Evolutionary conservation across 2,329 filamentous ascomycete species (phyloP), one percentile per base, ranked within the genome.

Genomic region (Dichotomopilus funicola): DNA sequence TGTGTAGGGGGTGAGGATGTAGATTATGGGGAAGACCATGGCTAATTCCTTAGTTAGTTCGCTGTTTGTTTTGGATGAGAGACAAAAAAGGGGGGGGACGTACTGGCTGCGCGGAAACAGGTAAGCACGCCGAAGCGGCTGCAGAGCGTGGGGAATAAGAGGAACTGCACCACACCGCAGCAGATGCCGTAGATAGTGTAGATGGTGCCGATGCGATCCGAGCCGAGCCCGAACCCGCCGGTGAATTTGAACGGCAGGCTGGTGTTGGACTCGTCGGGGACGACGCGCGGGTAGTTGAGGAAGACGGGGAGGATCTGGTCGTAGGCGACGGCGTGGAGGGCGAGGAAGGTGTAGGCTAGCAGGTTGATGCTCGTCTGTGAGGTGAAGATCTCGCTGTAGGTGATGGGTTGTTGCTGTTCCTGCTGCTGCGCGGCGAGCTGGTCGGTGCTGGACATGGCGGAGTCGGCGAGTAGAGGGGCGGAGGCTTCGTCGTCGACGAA

Each of bases 231-330:
- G 66, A 95, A 95, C 0, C 91, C 91, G 40, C 89, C 86, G 1
- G 80, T 78, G 66, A 96, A 96, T 65, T 88, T 87, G 65, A 96
- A 86, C 0, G 91, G 91, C 0, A 89, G 77, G 1, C 76, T 72
- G 0, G 77, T 81, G 64, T 82, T 82, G 55, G 81, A 78, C 47
- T 80, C 71, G 37, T 80, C 71, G 4, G 75, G 70, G 4, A 77
- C 66, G 63, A 84, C 77, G 1, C 71, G 71, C 0, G 87, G 86
- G 61, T 89, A 87, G 71, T 95, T 88, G 65, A 96, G 80, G 69
- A 95, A 95, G 0, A 96, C 89, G 3, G 91, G 88, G 1, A 97
- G 80, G 2, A 92, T 78, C 66, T 95, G 91, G 70, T 97, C 92
- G 66, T 85, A 96, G 0, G 89, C 85, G 41, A 95, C 83, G 0